Conservation (phyloP, 2,329 filamentous ascomycete genomes). For the Mycogone perniciosa region DNA sequence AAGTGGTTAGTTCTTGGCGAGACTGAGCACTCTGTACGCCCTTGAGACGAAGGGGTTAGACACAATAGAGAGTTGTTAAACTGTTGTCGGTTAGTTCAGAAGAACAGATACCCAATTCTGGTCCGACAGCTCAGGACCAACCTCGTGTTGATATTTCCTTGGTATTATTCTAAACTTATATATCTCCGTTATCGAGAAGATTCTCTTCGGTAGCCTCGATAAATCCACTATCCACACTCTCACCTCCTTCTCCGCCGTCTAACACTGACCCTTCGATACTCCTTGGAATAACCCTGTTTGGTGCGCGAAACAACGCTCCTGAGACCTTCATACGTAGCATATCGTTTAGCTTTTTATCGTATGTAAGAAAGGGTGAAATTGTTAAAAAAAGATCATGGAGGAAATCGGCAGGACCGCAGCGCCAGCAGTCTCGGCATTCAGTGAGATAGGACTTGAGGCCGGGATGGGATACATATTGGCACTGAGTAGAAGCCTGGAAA, state of each 20-base stretch:
- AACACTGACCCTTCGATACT: neutral
- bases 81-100: too few species aligned
- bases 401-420: slow-evolving; percentile 8
- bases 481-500: neutral
- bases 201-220: neutral
- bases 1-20: too few species aligned
- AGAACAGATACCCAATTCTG: too few species aligned
- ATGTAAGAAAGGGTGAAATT: slow-evolving; percentile 7
- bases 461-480: neutral
- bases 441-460: neutral
- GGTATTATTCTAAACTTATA: neutral
- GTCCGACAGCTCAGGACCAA: neutral
- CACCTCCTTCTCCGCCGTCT: neutral
- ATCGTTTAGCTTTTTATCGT: slow-evolving; percentile 4
- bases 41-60: too few species aligned
- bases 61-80: too few species aligned
- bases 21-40: too few species aligned
- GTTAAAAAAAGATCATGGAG: slow-evolving; percentile 7
- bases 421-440: neutral
- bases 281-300: slow-evolving; percentile 8
- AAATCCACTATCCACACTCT: neutral
- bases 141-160: neutral
- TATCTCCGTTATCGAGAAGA: neutral
- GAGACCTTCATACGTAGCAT: slow-evolving; percentile 8
- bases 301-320: slow-evolving; percentile 1